A percentile compares a stretch with the other conserved stretches of the same genome.
These are phyloP conservation scores for Sugiyamaella chiloensis DNA, from an alignment of 805 yeast genomes.

Conservation along the genomic window DNA sequence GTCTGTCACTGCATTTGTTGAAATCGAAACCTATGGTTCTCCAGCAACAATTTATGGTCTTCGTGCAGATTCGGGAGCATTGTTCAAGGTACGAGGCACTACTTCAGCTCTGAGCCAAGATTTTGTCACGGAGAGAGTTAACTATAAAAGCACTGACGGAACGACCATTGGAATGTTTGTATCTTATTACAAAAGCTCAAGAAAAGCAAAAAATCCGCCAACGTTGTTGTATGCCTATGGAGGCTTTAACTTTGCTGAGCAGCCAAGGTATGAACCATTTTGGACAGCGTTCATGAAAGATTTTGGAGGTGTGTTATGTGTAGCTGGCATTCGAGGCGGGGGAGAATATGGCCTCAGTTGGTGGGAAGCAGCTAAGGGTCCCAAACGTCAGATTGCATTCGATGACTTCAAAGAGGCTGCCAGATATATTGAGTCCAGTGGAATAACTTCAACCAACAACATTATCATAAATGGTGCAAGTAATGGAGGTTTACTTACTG, in stretches of 20 bases:
- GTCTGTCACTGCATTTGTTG: background rate
- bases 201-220: background rate
- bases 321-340: conserved; percentile 11
- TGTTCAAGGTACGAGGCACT: background rate
- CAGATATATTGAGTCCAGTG: conserved; percentile 8
- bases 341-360: conserved; percentile 11
- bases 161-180: conserved; percentile 4
- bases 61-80: background rate
- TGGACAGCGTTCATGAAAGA: conserved; percentile 12
- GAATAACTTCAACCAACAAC: conserved; percentile 1
- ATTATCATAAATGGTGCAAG: conserved; percentile 9
- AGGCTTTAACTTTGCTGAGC: background rate
- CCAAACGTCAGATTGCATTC: conserved; percentile 10
- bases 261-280: conserved; percentile 1
- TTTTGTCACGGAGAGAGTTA: background rate
- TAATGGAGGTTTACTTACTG: conserved; percentile 13
- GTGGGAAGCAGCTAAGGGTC: conserved; percentile 14
- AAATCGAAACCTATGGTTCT: background rate
- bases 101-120: background rate
- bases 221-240: conserved; percentile 7
- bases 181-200: conserved; percentile 3
- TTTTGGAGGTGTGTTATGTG: conserved; percentile 9
- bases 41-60: background rate
- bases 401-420: conserved; percentile 14
- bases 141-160: background rate